Percentiles rank a stretch among this genome's conserved stretches.
Evolutionary conservation across 164 flowering plant genomes (phyloP).

Genomic region (Chloranthus sessilifolius): DNA sequence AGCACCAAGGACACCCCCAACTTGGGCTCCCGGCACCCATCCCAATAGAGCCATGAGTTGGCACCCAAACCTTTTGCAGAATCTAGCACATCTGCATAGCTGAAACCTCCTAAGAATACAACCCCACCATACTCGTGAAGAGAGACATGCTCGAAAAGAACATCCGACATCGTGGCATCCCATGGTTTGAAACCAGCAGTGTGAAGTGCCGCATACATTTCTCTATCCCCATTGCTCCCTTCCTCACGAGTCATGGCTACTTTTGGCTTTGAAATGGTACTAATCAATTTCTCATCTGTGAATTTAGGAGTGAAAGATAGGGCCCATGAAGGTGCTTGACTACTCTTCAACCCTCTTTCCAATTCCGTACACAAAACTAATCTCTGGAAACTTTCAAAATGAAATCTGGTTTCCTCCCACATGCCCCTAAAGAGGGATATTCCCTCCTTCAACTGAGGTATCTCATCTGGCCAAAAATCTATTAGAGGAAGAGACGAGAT

Average conservation of each 20-base stretch:
- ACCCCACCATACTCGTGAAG: slow-evolving; percentile 64
- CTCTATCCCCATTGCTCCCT: slow-evolving; percentile 38
- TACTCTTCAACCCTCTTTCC: slow-evolving; percentile 66
- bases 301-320: slow-evolving; percentile 63
- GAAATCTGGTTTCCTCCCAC: slow-evolving; percentile 97
- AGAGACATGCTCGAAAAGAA: slow-evolving; percentile 22
- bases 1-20: slow-evolving; percentile 68
- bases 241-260: slow-evolving; percentile 58
- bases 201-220: slow-evolving; percentile 93
- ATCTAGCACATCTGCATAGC: slow-evolving; percentile 31
- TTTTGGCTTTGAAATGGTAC: slow-evolving; percentile 54
- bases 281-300: slow-evolving; percentile 57
- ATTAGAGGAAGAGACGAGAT: no score
- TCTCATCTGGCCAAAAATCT: slow-evolving; percentile 56
- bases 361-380: slow-evolving; percentile 72
- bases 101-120: slow-evolving; percentile 61
- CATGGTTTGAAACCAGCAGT: slow-evolving; percentile 70
- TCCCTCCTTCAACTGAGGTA: slow-evolving; percentile 44
- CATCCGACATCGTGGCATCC: slow-evolving; percentile 28
- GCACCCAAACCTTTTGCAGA: slow-evolving; percentile 92
- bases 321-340: slow-evolving; percentile 70
- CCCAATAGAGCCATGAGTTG: slow-evolving; percentile 96
- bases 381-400: slow-evolving; percentile 67
- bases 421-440: slow-evolving; percentile 67
- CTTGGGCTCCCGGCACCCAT: slow-evolving; percentile 85